These are phyloP conservation scores for Neocallimastix lanati DNA, from an alignment of 192 early-diverging fungal species.

Conservation along the genomic window DNA sequence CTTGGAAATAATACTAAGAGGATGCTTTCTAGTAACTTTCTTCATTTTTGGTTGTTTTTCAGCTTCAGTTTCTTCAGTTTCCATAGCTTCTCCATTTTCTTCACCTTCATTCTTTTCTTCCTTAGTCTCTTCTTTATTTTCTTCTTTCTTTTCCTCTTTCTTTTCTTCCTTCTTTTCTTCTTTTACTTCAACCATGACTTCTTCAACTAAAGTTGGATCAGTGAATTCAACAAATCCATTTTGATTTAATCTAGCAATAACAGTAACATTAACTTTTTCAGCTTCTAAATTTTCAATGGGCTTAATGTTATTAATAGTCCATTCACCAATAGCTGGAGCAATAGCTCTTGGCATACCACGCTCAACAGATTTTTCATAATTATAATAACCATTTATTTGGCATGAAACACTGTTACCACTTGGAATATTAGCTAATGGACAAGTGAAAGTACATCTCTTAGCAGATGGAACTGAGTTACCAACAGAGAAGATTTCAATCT, in stretches of 20 bases:
- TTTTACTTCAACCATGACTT: slow-evolving; percentile 31
- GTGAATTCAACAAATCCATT: slow-evolving; percentile 67
- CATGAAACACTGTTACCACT: slow-evolving; percentile 30
- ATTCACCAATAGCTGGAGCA: slow-evolving; percentile 65
- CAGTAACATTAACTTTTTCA: slow-evolving; percentile 60
- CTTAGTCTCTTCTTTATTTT: slow-evolving; percentile 20
- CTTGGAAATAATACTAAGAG: slow-evolving; percentile 49
- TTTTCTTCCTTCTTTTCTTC: slow-evolving; percentile 22
- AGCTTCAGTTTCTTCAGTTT: slow-evolving; percentile 6
- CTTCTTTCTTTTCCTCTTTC: slow-evolving; percentile 31
- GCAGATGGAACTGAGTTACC: slow-evolving; percentile 74
- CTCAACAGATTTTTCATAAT: slow-evolving; percentile 21
- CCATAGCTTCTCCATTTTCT: slow-evolving; percentile 9
- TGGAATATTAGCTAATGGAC: slow-evolving; percentile 30
- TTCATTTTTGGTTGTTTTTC: slow-evolving; percentile 57
- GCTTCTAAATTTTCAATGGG: slow-evolving; percentile 6
- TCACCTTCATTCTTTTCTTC: slow-evolving; percentile 5
- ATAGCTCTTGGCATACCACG: slow-evolving; percentile 52
- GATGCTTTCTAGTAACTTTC: slow-evolving; percentile 75
- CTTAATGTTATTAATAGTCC: slow-evolving; percentile 68
- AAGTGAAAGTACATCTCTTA: slow-evolving; percentile 69
- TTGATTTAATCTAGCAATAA: slow-evolving; percentile 76
- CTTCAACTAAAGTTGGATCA: slow-evolving; percentile 66
- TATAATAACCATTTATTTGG: slow-evolving; percentile 64
- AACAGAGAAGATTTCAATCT: slow-evolving; percentile 70